phyloP scores from a whole-genome alignment of 331 rosid species.

The Malus hybrid region DNA sequence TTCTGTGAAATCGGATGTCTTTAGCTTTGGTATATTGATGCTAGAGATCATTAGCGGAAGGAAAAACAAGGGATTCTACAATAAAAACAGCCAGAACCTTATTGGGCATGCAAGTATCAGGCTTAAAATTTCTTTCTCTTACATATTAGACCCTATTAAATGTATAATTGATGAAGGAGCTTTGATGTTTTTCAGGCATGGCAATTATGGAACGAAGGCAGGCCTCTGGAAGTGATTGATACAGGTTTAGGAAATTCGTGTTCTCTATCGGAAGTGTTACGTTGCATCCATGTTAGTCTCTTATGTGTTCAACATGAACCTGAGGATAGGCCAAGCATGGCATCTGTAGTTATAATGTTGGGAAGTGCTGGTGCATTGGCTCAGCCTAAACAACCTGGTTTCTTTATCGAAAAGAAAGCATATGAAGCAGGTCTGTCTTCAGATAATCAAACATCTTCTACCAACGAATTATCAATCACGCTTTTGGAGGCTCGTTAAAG shows the following conservation, averaged over 20 bases:
- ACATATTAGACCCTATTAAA: neutral
- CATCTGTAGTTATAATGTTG: slow-evolving; percentile 45
- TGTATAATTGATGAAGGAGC: neutral
- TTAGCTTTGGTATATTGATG: slow-evolving; percentile 51
- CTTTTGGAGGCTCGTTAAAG: slow-evolving; percentile 1
- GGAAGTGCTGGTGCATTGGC: slow-evolving; percentile 37
- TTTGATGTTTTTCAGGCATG: slow-evolving; percentile 44
- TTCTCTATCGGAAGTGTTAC: slow-evolving; percentile 19
- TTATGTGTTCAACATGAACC: slow-evolving; percentile 19
- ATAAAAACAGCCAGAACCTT: slow-evolving; percentile 25
- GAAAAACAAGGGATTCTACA: slow-evolving; percentile 30
- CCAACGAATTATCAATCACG: slow-evolving; percentile 9
- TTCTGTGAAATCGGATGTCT: slow-evolving; percentile 57
- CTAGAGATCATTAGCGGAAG: slow-evolving; percentile 51
- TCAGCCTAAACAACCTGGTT: slow-evolving; percentile 59
- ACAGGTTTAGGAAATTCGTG: slow-evolving; percentile 14
- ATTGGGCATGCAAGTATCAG: slow-evolving; percentile 54
- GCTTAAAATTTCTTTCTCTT: neutral
- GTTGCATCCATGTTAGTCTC: slow-evolving; percentile 43
- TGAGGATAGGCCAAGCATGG: slow-evolving; percentile 12
- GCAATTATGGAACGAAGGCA: slow-evolving; percentile 47
- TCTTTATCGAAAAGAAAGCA: slow-evolving; percentile 4
- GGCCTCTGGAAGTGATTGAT: slow-evolving; percentile 35
- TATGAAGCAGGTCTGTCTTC: neutral
- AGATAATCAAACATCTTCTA: neutral